These are phyloP conservation scores for Lolium rigidum DNA, from an alignment of 176 grass and related monocot species.

Conservation along the genomic window DNA sequence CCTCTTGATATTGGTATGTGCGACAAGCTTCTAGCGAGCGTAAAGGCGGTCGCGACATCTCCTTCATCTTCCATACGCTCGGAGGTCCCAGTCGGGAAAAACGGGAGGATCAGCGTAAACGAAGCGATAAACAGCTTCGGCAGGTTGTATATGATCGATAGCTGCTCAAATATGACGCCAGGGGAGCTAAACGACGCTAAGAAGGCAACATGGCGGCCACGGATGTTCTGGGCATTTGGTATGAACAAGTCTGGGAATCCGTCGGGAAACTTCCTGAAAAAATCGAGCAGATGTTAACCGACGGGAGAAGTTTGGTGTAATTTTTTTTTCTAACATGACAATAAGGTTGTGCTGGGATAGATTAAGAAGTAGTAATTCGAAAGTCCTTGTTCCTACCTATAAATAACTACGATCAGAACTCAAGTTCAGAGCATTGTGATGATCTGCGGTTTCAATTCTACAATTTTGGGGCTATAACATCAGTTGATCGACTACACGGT, in stretches of 20 bases:
- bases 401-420: not conserved
- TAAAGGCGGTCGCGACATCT: slow-evolving; percentile 91
- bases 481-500: not conserved
- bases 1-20: slow-evolving; percentile 94
- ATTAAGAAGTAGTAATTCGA: slow-evolving; percentile 17
- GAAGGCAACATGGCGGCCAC: slow-evolving; percentile 87
- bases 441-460: not conserved
- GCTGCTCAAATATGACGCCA: slow-evolving; percentile 94
- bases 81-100: slow-evolving; percentile 95
- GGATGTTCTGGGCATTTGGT: slow-evolving; percentile 77
- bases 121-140: slow-evolving; percentile 85
- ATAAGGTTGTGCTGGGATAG: not conserved
- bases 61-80: slow-evolving; percentile 98
- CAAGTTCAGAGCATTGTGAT: not conserved
- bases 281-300: not conserved
- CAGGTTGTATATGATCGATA: slow-evolving; percentile 88
- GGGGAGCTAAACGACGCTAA: slow-evolving; percentile 94
- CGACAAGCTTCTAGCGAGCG: slow-evolving; percentile 85
- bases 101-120: slow-evolving; percentile 89
- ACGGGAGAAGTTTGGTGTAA: not conserved
- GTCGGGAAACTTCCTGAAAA: slow-evolving; percentile 82
- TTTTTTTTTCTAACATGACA: slow-evolving; percentile 31
- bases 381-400: not conserved
- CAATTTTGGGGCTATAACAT: not conserved
- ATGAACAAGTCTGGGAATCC: slow-evolving; percentile 97